phyloP scores from a whole-genome alignment of 2,329 filamentous ascomycete genomes.

The Apiospora marii region DNA sequence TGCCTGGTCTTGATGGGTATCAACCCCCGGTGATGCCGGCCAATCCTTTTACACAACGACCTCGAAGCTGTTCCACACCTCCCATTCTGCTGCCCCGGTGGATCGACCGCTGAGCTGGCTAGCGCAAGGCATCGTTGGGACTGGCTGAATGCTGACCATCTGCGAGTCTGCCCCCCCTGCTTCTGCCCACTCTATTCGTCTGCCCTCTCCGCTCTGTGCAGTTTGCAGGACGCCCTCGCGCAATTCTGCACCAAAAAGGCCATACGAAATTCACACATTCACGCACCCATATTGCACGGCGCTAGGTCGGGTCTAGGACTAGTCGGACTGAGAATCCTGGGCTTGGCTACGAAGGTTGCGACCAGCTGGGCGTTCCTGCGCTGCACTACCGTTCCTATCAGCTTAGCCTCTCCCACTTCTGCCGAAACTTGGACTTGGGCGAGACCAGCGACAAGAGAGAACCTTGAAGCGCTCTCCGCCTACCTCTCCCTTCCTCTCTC shows the following conservation, averaged over 20 bases:
- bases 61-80: slow-evolving; percentile 29
- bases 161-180: slow-evolving; percentile 33
- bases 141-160: slow-evolving; percentile 21
- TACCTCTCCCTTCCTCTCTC: background rate
- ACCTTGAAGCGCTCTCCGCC: background rate
- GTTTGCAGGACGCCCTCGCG: slow-evolving; percentile 8
- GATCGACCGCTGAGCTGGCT: slow-evolving; percentile 43
- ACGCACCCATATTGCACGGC: slow-evolving; percentile 21
- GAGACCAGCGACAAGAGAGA: slow-evolving; percentile 4
- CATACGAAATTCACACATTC: slow-evolving; percentile 22
- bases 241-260: slow-evolving; percentile 8
- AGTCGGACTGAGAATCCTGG: background rate
- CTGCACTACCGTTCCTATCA: slow-evolving; percentile 20
- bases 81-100: slow-evolving; percentile 30
- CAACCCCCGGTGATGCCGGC: slow-evolving; percentile 40
- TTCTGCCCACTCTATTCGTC: slow-evolving; percentile 27
- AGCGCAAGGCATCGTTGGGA: slow-evolving; percentile 29
- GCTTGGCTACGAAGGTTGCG: slow-evolving; percentile 16
- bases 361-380: slow-evolving; percentile 17
- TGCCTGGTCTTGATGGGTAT: slow-evolving; percentile 37
- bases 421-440: slow-evolving; percentile 14
- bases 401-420: slow-evolving; percentile 15
- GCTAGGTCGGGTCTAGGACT: slow-evolving; percentile 10
- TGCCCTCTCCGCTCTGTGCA: slow-evolving; percentile 34
- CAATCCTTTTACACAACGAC: slow-evolving; percentile 38